Evolutionary conservation across 352 stramenopile genomes (phyloP).

Genomic region (Phytophthora ohioensis): DNA sequence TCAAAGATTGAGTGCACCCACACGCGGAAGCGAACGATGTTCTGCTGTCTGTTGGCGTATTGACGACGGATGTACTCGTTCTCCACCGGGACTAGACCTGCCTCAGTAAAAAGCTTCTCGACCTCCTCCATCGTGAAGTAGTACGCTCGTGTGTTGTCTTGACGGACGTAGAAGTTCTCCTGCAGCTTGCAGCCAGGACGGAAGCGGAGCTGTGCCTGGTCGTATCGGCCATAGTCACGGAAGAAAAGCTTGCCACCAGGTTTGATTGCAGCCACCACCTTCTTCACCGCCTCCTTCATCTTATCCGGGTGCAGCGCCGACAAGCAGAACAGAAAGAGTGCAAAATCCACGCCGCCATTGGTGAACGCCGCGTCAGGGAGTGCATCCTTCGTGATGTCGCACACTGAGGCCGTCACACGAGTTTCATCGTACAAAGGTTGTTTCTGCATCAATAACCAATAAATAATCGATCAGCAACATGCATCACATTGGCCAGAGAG

Average conservation of each 20-base stretch:
- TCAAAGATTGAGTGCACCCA: conserved; percentile 90
- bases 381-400: conserved; percentile 86
- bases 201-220: conserved; percentile 96
- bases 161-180: conserved; percentile 96
- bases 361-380: conserved; percentile 62
- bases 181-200: conserved; percentile 86
- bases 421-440: conserved; percentile 83
- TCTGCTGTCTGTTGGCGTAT: conserved; percentile 89
- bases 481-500: neutral
- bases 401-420: conserved; percentile 78
- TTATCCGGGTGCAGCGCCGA: conserved; percentile 92
- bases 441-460: conserved; percentile 44
- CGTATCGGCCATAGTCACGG: conserved; percentile 96
- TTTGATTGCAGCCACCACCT: conserved; percentile 85
- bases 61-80: conserved; percentile 90
- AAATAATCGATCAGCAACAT: neutral
- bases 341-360: conserved; percentile 82
- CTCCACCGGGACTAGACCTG: conserved; percentile 72
- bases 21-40: conserved; percentile 87
- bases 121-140: conserved; percentile 94
- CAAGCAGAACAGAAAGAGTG: conserved; percentile 89
- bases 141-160: conserved; percentile 96
- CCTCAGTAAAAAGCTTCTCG: conserved; percentile 61
- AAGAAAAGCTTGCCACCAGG: conserved; percentile 91
- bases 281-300: conserved; percentile 86